Percentiles rank a stretch among this genome's conserved stretches.
Evolutionary conservation across 2,329 filamentous ascomycete species (phyloP).

Genomic region (Atkinsonella texensis): DNA sequence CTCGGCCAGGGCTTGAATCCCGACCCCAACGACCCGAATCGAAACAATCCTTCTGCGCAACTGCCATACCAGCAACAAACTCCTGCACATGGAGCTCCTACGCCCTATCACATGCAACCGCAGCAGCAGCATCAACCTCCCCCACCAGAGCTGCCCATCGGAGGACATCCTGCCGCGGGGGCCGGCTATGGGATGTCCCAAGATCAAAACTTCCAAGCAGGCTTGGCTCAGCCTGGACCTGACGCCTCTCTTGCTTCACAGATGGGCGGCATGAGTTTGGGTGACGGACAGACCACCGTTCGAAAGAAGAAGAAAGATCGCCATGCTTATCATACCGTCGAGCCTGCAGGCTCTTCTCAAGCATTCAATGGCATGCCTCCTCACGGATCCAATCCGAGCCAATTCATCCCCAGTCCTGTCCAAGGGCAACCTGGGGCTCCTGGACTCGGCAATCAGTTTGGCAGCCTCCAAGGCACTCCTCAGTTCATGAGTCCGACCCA

Average conservation of each 20-base stretch:
- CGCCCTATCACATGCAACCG: conserved; percentile 9
- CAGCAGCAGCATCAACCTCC: background rate
- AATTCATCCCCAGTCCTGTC: conserved; percentile 24
- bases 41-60: conserved; percentile 36
- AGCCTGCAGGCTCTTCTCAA: conserved; percentile 56
- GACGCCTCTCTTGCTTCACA: conserved; percentile 52
- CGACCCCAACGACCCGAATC: conserved; percentile 43
- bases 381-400: conserved; percentile 34
- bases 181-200: conserved; percentile 22
- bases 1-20: conserved; percentile 42
- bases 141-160: background rate
- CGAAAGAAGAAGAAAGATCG: conserved; percentile 86
- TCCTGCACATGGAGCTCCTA: conserved; percentile 14
- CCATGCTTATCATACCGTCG: conserved; percentile 82
- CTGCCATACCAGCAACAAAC: conserved; percentile 40
- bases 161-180: conserved; percentile 1
- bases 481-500: conserved; percentile 32
- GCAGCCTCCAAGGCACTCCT: conserved; percentile 31
- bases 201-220: conserved; percentile 16
- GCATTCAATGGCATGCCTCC: conserved; percentile 58
- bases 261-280: conserved; percentile 66
- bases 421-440: conserved; percentile 14
- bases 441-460: conserved; percentile 31
- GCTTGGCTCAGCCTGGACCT: conserved; percentile 21
- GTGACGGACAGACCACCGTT: conserved; percentile 33